Evolutionary conservation across 1,139 yeast species (phyloP).

Genomic region (Diutina siamensis): DNA sequence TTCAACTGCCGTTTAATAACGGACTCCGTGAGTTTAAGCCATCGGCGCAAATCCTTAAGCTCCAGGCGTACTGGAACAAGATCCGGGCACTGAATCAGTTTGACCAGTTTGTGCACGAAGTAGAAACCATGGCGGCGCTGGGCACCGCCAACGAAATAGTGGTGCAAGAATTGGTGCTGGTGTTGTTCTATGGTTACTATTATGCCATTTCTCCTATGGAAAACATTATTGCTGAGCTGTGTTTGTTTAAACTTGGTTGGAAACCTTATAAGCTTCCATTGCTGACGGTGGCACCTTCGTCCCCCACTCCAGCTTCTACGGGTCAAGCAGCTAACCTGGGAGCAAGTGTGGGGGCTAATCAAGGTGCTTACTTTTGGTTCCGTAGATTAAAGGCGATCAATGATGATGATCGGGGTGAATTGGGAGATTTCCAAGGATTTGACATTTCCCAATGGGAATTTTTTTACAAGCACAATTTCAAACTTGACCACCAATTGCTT

Average conservation of each 20-base stretch:
- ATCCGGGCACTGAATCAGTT: constrained; percentile 31
- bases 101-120: constrained; percentile 23
- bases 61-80: constrained; percentile 37
- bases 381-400: neutral
- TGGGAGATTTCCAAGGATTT: constrained; percentile 34
- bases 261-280: constrained; percentile 21
- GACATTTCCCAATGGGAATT: constrained; percentile 35
- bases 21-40: constrained; percentile 15
- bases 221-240: constrained; percentile 31
- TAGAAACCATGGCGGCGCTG: constrained; percentile 16
- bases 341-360: too few species aligned
- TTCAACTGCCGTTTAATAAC: constrained; percentile 17
- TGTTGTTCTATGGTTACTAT: constrained; percentile 49
- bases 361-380: constrained; percentile 4
- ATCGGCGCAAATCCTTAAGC: constrained; percentile 26
- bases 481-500: constrained; percentile 19
- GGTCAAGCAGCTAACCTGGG: too few species aligned
- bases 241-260: constrained; percentile 33
- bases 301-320: too few species aligned
- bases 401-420: constrained; percentile 12
- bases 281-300: too few species aligned
- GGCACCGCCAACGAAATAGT: constrained; percentile 15
- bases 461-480: constrained; percentile 27
- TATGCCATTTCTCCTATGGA: constrained; percentile 22
- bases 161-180: constrained; percentile 29